phyloP scores from a whole-genome alignment of 805 yeast species.

The Saccharomycopsis oosterbeekiorum region DNA sequence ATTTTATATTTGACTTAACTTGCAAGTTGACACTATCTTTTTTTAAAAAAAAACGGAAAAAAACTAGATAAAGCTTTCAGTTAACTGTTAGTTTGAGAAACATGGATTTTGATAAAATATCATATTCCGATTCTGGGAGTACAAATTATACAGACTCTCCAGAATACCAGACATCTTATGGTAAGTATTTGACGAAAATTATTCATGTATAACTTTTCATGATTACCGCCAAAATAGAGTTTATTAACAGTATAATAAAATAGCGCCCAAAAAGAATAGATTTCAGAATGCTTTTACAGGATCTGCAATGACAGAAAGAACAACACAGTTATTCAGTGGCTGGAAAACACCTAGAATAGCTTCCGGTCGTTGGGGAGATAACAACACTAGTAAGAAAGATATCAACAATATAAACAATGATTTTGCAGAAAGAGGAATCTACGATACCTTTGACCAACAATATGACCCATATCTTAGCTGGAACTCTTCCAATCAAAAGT shows the following conservation, averaged over 20 bases:
- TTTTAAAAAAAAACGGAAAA: background rate
- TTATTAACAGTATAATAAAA: constrained; percentile 6
- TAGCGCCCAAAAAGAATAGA: background rate
- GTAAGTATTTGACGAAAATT: background rate
- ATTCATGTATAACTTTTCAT: background rate
- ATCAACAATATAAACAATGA: constrained; percentile 32
- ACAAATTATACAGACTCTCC: constrained; percentile 25
- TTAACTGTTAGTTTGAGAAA: background rate
- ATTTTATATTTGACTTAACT: background rate
- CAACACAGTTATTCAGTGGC: constrained; percentile 75
- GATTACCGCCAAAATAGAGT: background rate
- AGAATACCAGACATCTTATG: constrained; percentile 20
- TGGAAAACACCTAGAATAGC: constrained; percentile 93
- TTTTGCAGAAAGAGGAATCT: constrained; percentile 32
- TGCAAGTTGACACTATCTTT: no score
- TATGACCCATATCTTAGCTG: constrained; percentile 48
- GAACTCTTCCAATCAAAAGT: constrained; percentile 28
- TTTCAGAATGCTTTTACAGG: background rate
- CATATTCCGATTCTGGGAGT: constrained; percentile 3
- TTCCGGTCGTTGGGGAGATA: constrained; percentile 51
- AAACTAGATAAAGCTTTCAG: no score
- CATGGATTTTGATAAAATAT: background rate
- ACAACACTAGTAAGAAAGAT: constrained; percentile 27
- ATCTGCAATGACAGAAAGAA: constrained; percentile 24
- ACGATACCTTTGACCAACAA: constrained; percentile 33